Percentiles rank a stretch among this genome's conserved stretches.
These are phyloP conservation scores for Flaveria floridana DNA, from an alignment of 140 eudicot genomes.

Conservation along the genomic window DNA sequence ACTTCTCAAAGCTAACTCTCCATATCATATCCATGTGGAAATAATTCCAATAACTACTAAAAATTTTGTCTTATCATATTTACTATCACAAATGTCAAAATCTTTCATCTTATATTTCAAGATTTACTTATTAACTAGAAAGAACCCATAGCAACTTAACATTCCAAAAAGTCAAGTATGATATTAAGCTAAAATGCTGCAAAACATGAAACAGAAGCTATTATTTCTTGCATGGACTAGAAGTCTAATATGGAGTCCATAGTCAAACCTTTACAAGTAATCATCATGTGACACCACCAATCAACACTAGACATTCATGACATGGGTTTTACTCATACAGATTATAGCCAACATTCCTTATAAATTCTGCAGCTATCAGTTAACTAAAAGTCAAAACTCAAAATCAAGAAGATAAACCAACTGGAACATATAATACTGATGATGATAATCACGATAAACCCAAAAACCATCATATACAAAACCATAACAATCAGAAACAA, in stretches of 20 bases:
- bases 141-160: not conserved
- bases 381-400: conserved; percentile 31
- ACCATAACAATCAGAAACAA: not conserved
- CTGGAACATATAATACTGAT: no score
- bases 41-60: conserved; percentile 27
- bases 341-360: not conserved
- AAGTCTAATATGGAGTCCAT: not conserved
- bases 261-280: not conserved
- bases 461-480: not conserved
- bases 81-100: conserved; percentile 20
- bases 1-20: conserved; percentile 43
- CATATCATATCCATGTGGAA: conserved; percentile 38
- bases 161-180: not conserved
- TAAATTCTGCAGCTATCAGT: not conserved
- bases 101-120: conserved; percentile 7
- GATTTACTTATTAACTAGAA: not conserved
- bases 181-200: not conserved
- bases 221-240: conserved; percentile 13
- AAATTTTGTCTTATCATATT: conserved; percentile 15
- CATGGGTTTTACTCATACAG: not conserved
- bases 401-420: conserved; percentile 21
- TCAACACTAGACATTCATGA: not conserved
- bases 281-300: not conserved
- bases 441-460: not conserved
- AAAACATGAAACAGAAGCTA: not conserved